Conservation (phyloP, 148 eudicot species). For the Cornus florida region DNA sequence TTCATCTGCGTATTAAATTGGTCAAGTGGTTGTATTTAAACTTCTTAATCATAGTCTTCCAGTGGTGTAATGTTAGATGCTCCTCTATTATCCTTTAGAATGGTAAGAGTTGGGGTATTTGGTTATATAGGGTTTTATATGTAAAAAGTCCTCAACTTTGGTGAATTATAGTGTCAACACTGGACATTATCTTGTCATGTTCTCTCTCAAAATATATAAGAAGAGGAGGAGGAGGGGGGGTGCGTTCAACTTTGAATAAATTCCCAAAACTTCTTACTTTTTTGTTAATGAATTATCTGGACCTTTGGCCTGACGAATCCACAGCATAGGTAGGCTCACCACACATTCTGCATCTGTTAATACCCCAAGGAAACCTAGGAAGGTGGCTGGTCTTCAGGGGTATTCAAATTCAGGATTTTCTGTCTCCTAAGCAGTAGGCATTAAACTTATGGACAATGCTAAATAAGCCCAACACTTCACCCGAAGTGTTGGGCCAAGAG, state of each 20-base stretch:
- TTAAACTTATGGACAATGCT: too few relatives aligned
- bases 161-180: background rate
- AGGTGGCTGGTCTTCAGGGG: too few relatives aligned
- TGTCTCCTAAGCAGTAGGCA: too few relatives aligned
- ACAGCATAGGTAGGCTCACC: too few relatives aligned
- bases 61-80: background rate
- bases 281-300: background rate
- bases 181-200: background rate
- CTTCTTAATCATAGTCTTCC: background rate
- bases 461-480: too few relatives aligned
- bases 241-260: too few relatives aligned
- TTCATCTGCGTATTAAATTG: background rate
- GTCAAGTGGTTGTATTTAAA: background rate
- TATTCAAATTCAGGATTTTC: too few relatives aligned
- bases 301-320: background rate
- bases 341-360: background rate
- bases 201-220: background rate
- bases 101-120: background rate
- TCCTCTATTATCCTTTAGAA: background rate
- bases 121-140: background rate
- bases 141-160: background rate
- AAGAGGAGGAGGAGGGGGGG: too few relatives aligned
- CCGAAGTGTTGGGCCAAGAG: too few relatives aligned
- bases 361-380: background rate
- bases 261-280: too few relatives aligned